phyloP scores from a whole-genome alignment of 1,284 basidiomycete genomes.

The Coniferiporia sulphurascens region DNA sequence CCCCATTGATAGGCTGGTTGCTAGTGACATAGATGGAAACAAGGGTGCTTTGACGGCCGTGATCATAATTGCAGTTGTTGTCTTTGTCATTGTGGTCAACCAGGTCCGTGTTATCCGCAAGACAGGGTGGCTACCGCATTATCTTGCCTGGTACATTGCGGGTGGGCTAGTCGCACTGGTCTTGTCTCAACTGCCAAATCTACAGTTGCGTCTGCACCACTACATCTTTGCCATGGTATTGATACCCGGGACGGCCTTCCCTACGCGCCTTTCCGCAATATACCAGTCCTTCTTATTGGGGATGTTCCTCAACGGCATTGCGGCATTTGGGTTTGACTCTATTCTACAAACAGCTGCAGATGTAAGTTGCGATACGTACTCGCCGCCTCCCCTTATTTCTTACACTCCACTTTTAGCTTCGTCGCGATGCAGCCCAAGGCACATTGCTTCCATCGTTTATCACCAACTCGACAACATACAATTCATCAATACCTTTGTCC shows the following conservation, averaged over 20 bases:
- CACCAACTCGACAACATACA: conserved; percentile 65
- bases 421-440: conserved; percentile 67
- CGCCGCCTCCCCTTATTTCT: neutral
- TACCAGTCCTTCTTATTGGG: conserved; percentile 81
- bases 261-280: conserved; percentile 72
- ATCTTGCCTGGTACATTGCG: conserved; percentile 62
- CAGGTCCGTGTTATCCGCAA: conserved; percentile 81
- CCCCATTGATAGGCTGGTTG: conserved; percentile 69
- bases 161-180: conserved; percentile 67
- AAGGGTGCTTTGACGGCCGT: conserved; percentile 70
- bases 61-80: conserved; percentile 63
- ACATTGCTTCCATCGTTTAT: conserved; percentile 67
- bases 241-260: conserved; percentile 76
- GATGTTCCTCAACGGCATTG: conserved; percentile 74
- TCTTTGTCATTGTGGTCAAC: conserved; percentile 60
- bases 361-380: conserved; percentile 36
- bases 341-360: conserved; percentile 75
- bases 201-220: conserved; percentile 66
- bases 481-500: conserved; percentile 46
- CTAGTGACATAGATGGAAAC: conserved; percentile 62
- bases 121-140: conserved; percentile 77
- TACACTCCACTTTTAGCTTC: conserved; percentile 44
- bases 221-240: conserved; percentile 75
- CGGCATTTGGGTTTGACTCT: conserved; percentile 76
- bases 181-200: conserved; percentile 63